Percentiles rank a stretch among this genome's conserved stretches.
phyloP scores from a whole-genome alignment of 768 basidiomycete species.

The Candolleomyces eurysporus region DNA sequence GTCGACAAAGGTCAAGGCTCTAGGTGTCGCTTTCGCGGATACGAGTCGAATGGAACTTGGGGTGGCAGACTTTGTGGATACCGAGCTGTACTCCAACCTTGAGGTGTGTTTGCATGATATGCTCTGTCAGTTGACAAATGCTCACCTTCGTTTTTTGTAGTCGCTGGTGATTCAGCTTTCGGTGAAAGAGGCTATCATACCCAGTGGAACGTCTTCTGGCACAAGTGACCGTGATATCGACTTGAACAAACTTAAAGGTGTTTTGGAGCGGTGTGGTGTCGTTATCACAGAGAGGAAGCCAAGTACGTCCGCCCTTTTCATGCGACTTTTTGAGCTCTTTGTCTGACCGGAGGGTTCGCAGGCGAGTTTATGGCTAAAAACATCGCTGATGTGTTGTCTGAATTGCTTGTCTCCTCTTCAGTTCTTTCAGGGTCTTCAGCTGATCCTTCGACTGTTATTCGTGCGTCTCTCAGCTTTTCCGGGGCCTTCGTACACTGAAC shows the following conservation, averaged over 20 bases:
- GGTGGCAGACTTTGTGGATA: slow-evolving; percentile 89
- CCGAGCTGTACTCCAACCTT: slow-evolving; percentile 92
- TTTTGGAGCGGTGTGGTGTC: slow-evolving; percentile 88
- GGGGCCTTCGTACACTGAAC: neutral
- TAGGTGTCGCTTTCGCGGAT: slow-evolving; percentile 92
- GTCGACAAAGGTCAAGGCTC: slow-evolving; percentile 62
- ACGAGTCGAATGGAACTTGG: slow-evolving; percentile 83
- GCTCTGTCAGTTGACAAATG: neutral
- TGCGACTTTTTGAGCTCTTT: neutral
- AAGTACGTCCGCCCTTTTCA: slow-evolving; percentile 43
- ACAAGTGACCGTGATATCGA: slow-evolving; percentile 84
- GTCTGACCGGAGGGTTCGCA: slow-evolving; percentile 22
- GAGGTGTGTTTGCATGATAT: slow-evolving; percentile 55
- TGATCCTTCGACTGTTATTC: slow-evolving; percentile 50
- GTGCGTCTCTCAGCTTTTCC: slow-evolving; percentile 34
- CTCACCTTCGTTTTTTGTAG: slow-evolving; percentile 37
- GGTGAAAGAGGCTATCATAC: slow-evolving; percentile 92
- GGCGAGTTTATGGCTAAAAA: slow-evolving; percentile 84
- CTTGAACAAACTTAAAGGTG: slow-evolving; percentile 77
- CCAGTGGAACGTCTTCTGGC: slow-evolving; percentile 69
- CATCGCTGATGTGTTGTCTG: slow-evolving; percentile 75
- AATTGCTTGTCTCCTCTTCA: slow-evolving; percentile 54
- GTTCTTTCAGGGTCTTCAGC: slow-evolving; percentile 37
- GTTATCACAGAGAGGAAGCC: slow-evolving; percentile 89
- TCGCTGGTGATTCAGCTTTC: slow-evolving; percentile 94